Percentiles rank a stretch among this genome's conserved stretches.
Evolutionary conservation across 352 stramenopile genomes (phyloP).

Genomic region (Blastocystis sp.): DNA sequence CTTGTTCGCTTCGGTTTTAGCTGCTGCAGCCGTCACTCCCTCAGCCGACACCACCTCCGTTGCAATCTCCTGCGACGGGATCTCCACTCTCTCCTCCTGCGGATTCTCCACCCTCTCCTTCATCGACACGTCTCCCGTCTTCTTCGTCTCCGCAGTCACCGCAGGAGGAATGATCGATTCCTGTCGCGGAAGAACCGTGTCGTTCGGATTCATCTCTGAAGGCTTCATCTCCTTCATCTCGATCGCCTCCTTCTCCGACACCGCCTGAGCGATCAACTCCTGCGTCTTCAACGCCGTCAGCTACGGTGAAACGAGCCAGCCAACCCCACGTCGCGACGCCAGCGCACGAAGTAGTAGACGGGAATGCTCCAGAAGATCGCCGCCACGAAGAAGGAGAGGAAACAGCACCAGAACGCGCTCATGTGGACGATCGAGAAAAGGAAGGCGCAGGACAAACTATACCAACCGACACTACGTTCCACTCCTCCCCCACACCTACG

Average conservation of each 20-base stretch:
- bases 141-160: too few relatives aligned
- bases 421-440: background rate
- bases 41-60: too few relatives aligned
- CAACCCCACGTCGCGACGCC: background rate
- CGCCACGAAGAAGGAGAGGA: conserved; percentile 13
- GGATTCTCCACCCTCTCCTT: background rate
- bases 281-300: background rate
- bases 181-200: too few relatives aligned
- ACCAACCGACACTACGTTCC: conserved; percentile 32
- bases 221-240: conserved; percentile 40
- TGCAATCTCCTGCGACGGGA: background rate
- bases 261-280: background rate
- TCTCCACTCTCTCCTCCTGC: background rate
- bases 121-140: background rate
- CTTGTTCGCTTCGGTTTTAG: too few relatives aligned
- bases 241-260: background rate
- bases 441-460: background rate
- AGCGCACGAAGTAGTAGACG: conserved; percentile 45
- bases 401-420: background rate
- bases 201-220: too few relatives aligned
- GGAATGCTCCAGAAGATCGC: conserved; percentile 26
- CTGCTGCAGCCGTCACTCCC: too few relatives aligned
- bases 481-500: background rate
- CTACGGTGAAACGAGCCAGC: background rate
- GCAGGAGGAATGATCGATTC: too few relatives aligned